These are phyloP conservation scores for Fusarium sp. DNA, from an alignment of 2,329 filamentous ascomycete genomes.

Conservation along the genomic window DNA sequence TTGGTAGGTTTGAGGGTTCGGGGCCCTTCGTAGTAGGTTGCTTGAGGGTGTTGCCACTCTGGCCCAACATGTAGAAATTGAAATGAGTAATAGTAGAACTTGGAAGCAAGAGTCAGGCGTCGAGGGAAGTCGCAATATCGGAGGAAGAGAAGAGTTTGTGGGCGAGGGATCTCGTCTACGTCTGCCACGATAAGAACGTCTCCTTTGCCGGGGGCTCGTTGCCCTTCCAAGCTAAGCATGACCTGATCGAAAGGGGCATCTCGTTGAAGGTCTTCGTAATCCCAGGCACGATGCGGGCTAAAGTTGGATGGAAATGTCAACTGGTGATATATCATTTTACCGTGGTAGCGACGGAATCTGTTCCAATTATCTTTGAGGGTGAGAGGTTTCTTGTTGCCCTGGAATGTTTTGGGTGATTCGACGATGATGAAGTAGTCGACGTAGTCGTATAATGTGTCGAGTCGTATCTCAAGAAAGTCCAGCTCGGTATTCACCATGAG, in stretches of 20 bases:
- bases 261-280: slow-evolving; percentile 66
- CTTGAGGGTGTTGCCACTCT: slow-evolving; percentile 72
- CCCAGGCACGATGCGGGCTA: slow-evolving; percentile 60
- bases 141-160: slow-evolving; percentile 64
- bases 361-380: slow-evolving; percentile 66
- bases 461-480: slow-evolving; percentile 75
- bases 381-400: slow-evolving; percentile 68
- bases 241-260: slow-evolving; percentile 72
- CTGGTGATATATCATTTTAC: slow-evolving; percentile 73
- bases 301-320: slow-evolving; percentile 62
- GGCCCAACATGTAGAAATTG: slow-evolving; percentile 61
- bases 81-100: slow-evolving; percentile 72
- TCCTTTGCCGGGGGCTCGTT: slow-evolving; percentile 59
- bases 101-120: slow-evolving; percentile 65
- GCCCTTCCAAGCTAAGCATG: slow-evolving; percentile 62
- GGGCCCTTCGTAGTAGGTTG: slow-evolving; percentile 64
- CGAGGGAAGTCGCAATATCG: slow-evolving; percentile 67
- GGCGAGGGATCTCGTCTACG: slow-evolving; percentile 72
- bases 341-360: slow-evolving; percentile 65
- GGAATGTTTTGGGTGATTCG: slow-evolving; percentile 72
- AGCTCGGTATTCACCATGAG: slow-evolving; percentile 75
- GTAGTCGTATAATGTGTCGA: slow-evolving; percentile 69
- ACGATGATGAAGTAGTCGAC: slow-evolving; percentile 78
- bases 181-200: slow-evolving; percentile 73
- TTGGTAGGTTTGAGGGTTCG: slow-evolving; percentile 68